These are phyloP conservation scores for Apiospora pterosperma DNA, from an alignment of 2,329 filamentous ascomycete species.

Conservation along the genomic window DNA sequence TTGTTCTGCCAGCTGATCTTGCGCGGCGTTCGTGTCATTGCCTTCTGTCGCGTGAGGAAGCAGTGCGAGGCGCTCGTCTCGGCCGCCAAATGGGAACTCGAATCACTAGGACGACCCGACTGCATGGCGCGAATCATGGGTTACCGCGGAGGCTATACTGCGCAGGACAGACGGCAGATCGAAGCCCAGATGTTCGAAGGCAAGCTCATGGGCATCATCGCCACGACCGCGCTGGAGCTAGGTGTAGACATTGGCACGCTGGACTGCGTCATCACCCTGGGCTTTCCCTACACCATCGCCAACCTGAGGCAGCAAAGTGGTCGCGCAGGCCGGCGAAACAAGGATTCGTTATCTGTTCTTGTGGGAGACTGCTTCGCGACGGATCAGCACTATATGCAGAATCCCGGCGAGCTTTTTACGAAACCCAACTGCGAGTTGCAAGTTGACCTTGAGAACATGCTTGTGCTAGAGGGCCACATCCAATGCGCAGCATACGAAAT, in stretches of 20 bases:
- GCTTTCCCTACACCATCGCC: constrained; percentile 93
- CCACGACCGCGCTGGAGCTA: constrained; percentile 87
- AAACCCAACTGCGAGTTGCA: constrained; percentile 86
- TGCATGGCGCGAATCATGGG: constrained; percentile 83
- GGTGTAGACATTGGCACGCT: constrained; percentile 94
- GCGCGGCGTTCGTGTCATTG: constrained; percentile 85
- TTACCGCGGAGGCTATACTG: constrained; percentile 91
- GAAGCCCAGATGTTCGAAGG: constrained; percentile 97
- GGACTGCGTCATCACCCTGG: constrained; percentile 90
- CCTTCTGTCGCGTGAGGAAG: constrained; percentile 84
- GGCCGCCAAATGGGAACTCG: constrained; percentile 75
- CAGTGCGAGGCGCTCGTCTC: constrained; percentile 82
- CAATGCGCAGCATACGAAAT: constrained; percentile 96
- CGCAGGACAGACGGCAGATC: constrained; percentile 82
- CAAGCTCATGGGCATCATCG: constrained; percentile 86
- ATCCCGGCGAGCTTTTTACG: constrained; percentile 89
- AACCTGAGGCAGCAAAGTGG: constrained; percentile 95
- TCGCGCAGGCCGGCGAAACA: constrained; percentile 85
- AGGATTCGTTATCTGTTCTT: constrained; percentile 85
- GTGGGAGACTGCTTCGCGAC: constrained; percentile 87
- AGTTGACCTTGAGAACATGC: constrained; percentile 87
- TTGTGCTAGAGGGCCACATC: constrained; percentile 88
- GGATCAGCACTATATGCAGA: constrained; percentile 96
- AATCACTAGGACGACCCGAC: constrained; percentile 68
- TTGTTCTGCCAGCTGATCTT: constrained; percentile 88